These are phyloP conservation scores for Leptographium lundbergii DNA, from an alignment of 2,329 filamentous ascomycete genomes.

Conservation along the genomic window DNA sequence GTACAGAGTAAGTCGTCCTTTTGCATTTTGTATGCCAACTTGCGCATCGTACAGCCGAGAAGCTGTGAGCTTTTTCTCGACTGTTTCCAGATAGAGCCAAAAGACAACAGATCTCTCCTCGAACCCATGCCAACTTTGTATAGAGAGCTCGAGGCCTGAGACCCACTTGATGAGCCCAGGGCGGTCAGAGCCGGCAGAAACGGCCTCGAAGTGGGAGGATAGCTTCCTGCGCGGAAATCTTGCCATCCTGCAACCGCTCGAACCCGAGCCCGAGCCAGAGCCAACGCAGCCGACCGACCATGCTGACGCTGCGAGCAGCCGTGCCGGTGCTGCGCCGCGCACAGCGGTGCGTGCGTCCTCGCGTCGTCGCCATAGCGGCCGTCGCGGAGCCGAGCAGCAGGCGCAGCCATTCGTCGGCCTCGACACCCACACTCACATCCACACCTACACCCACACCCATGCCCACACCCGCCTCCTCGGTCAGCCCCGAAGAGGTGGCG, in stretches of 20 bases:
- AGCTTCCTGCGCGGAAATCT: not conserved
- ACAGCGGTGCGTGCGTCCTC: not conserved
- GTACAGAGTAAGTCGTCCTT: too few species aligned
- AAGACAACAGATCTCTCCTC: too few species aligned
- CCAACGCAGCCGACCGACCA: not conserved
- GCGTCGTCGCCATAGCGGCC: not conserved
- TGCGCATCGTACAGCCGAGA: too few species aligned
- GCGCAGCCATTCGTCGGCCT: slow-evolving; percentile 1
- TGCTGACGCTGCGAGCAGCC: slow-evolving; percentile 2
- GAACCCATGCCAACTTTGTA: too few species aligned
- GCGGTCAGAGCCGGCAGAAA: slow-evolving; percentile 1
- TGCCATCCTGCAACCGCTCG: not conserved
- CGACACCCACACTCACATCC: slow-evolving; percentile 15
- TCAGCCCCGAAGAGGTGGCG: slow-evolving; percentile 79
- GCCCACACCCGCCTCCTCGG: slow-evolving; percentile 40
- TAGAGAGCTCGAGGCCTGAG: not conserved
- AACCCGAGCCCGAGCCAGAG: not conserved
- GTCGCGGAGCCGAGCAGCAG: not conserved
- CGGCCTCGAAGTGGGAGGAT: not conserved
- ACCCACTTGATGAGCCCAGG: not conserved
- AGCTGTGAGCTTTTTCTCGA: too few species aligned
- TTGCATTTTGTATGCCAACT: too few species aligned
- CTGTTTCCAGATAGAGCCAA: too few species aligned
- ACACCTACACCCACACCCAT: too few species aligned
- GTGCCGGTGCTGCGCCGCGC: slow-evolving; percentile 5